Conservation (phyloP, 2,329 filamentous ascomycete genomes). For the Talaromyces amestolkiae region DNA sequence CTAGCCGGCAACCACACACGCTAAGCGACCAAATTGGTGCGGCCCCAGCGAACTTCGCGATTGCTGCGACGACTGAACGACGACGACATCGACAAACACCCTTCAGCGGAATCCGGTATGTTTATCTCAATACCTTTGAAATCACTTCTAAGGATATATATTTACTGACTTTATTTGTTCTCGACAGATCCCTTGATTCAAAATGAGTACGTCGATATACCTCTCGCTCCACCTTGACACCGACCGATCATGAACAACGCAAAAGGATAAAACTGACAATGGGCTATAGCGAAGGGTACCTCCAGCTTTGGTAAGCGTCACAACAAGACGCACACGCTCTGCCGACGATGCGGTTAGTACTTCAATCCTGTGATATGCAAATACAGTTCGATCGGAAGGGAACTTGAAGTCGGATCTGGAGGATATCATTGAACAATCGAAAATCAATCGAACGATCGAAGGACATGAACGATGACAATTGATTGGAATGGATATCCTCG, state of each 20-base stretch:
- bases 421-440: neutral
- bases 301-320: slow-evolving; percentile 76
- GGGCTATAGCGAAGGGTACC: slow-evolving; percentile 64
- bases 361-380: neutral
- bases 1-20: slow-evolving; percentile 42
- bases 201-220: slow-evolving; percentile 54
- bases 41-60: slow-evolving; percentile 18
- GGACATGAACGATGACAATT: neutral
- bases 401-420: neutral
- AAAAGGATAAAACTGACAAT: slow-evolving; percentile 42
- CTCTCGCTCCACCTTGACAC: slow-evolving; percentile 16
- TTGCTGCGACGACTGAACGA: slow-evolving; percentile 32
- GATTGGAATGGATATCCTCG: neutral
- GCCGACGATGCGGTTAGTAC: slow-evolving; percentile 93
- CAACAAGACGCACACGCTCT: slow-evolving; percentile 98
- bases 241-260: slow-evolving; percentile 25
- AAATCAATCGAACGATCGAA: neutral
- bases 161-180: slow-evolving; percentile 25
- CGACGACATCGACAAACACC: slow-evolving; percentile 44
- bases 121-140: neutral
- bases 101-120: slow-evolving; percentile 42
- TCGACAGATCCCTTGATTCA: slow-evolving; percentile 50
- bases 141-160: no score
- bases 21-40: slow-evolving; percentile 35
- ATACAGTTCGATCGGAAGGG: neutral